These are phyloP conservation scores for Euphrasia arctica DNA, from an alignment of 305 asterid species.

Conservation along the genomic window DNA sequence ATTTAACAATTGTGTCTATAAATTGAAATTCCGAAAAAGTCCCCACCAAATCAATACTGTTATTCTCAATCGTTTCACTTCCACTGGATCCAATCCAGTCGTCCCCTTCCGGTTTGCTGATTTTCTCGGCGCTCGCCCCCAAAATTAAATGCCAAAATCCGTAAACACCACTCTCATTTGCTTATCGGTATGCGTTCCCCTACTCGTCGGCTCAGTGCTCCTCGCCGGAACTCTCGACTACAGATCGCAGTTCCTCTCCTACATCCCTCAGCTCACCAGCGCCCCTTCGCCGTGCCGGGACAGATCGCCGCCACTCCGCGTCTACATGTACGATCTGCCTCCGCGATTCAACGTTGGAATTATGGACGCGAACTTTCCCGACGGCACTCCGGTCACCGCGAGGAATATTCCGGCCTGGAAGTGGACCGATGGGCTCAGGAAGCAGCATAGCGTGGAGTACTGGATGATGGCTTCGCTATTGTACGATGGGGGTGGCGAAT, in stretches of 20 bases:
- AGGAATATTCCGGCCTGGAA: slow-evolving; percentile 46
- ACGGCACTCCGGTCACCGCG: slow-evolving; percentile 33
- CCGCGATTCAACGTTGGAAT: slow-evolving; percentile 66
- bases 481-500: slow-evolving; percentile 28
- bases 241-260: slow-evolving; percentile 43
- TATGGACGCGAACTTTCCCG: slow-evolving; percentile 44
- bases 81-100: neutral
- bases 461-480: slow-evolving; percentile 69
- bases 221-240: slow-evolving; percentile 51
- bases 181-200: slow-evolving; percentile 43
- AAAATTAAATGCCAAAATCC: slow-evolving; percentile 39
- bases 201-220: slow-evolving; percentile 36
- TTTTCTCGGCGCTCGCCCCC: neutral
- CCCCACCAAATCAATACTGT: too few species aligned
- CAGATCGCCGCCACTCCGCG: slow-evolving; percentile 51
- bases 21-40: too few species aligned
- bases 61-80: too few species aligned
- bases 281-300: slow-evolving; percentile 30
- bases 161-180: slow-evolving; percentile 34
- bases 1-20: too few species aligned
- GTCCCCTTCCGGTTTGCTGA: neutral
- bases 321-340: slow-evolving; percentile 78
- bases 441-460: slow-evolving; percentile 66
- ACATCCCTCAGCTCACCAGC: slow-evolving; percentile 44
- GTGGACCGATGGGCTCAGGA: slow-evolving; percentile 50